Percentiles rank a stretch among this genome's conserved stretches.
Conservation (phyloP, 176 grass and related monocot genomes). For the Cenchrus americanus region DNA sequence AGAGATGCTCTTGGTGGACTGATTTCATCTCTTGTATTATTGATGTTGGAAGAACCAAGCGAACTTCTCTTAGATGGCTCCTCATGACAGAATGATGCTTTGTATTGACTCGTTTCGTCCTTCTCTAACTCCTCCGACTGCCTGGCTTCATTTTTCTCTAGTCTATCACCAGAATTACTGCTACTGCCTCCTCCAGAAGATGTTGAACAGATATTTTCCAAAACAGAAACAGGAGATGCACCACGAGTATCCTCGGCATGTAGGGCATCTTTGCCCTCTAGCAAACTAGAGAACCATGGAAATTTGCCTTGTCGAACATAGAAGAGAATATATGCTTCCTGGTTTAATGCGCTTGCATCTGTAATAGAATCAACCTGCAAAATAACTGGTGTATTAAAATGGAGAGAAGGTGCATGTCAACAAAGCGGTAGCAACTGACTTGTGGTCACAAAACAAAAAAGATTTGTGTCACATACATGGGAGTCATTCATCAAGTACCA, state of each 20-base stretch:
- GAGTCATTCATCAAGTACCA: constrained; percentile 88
- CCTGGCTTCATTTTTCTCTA: constrained; percentile 35
- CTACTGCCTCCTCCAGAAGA: constrained; percentile 39
- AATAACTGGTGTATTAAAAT: constrained; percentile 8
- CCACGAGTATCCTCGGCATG: constrained; percentile 31
- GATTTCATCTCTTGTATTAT: constrained; percentile 25
- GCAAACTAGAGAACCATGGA: constrained; percentile 80
- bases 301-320: constrained; percentile 79
- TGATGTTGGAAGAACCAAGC: constrained; percentile 18
- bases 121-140: constrained; percentile 31
- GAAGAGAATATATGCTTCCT: constrained; percentile 88
- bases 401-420: constrained; percentile 22
- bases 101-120: constrained; percentile 34
- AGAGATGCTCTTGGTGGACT: constrained; percentile 14
- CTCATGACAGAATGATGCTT: constrained; percentile 8
- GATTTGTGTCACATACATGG: constrained; percentile 43
- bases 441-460: constrained; percentile 27
- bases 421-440: constrained; percentile 26
- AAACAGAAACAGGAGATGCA: constrained; percentile 70
- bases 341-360: constrained; percentile 53
- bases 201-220: constrained; percentile 56
- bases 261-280: constrained; percentile 48
- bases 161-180: constrained; percentile 19
- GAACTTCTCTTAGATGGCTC: constrained; percentile 31
- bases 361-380: constrained; percentile 71